Evolutionary conservation across 1,284 basidiomycete genomes (phyloP).

Genomic region (Termitomyces sp.): DNA sequence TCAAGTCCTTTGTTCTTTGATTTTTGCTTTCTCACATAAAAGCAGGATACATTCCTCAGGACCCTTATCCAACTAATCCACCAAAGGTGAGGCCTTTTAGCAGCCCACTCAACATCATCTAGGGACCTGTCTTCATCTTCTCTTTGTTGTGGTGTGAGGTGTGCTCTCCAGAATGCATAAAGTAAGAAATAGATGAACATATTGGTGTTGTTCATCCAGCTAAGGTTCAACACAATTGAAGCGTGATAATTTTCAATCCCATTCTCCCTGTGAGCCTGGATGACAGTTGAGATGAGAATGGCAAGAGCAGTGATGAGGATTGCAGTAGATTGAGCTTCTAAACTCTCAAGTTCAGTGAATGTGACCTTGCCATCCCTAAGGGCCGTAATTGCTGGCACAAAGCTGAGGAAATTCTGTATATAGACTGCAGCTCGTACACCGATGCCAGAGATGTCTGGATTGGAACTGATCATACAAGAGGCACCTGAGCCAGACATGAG

Average conservation of each 20-base stretch:
- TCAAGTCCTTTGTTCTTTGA: neutral
- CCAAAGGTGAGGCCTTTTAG: neutral
- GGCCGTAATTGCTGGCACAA: slow-evolving; percentile 5
- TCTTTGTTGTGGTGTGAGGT: neutral
- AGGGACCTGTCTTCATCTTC: neutral
- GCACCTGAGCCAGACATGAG: neutral
- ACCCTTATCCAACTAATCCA: neutral
- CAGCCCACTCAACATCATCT: neutral
- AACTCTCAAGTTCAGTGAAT: neutral
- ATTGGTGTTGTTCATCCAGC: slow-evolving; percentile 12
- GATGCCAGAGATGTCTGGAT: slow-evolving; percentile 1
- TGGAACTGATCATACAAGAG: neutral
- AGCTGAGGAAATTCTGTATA: neutral
- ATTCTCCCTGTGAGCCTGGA: neutral
- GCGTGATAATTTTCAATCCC: slow-evolving; percentile 15
- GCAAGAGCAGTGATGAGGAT: slow-evolving; percentile 2
- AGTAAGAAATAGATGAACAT: slow-evolving; percentile 11
- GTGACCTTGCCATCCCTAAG: neutral
- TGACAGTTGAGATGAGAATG: neutral
- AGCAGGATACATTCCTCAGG: neutral
- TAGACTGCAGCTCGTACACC: neutral
- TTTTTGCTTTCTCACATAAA: neutral
- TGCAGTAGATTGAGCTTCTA: neutral
- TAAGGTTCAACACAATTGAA: slow-evolving; percentile 15
- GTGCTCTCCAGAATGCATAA: neutral